Percentiles rank a stretch among this genome's conserved stretches.
Conservation (phyloP, 2,329 filamentous ascomycete species). For the Stemphylium lycopersici region DNA sequence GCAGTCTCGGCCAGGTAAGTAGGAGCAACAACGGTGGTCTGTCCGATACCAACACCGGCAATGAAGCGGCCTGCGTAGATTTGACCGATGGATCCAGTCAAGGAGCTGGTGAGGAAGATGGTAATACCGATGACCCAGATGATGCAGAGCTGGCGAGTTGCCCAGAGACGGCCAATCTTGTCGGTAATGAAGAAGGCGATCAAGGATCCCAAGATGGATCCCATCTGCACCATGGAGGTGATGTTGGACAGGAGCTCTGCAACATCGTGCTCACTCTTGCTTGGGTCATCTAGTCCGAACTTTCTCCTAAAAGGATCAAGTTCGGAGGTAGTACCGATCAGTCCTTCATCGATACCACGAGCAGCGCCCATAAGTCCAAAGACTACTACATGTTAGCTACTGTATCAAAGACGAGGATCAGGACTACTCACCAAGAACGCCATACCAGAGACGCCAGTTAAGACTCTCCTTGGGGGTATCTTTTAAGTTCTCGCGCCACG, state of each 20-base stretch:
- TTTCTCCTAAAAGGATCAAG: slow-evolving; percentile 44
- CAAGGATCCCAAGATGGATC: slow-evolving; percentile 73
- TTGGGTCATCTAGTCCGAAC: slow-evolving; percentile 45
- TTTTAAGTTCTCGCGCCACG: slow-evolving; percentile 56
- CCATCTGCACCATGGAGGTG: slow-evolving; percentile 81
- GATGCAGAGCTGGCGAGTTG: slow-evolving; percentile 50
- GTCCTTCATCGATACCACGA: slow-evolving; percentile 78
- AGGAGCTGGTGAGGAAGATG: slow-evolving; percentile 48
- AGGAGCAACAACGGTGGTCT: slow-evolving; percentile 71
- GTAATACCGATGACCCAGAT: slow-evolving; percentile 51
- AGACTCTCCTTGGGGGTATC: slow-evolving; percentile 72
- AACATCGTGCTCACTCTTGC: slow-evolving; percentile 35
- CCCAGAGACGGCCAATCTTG: slow-evolving; percentile 52
- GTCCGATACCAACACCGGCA: slow-evolving; percentile 69
- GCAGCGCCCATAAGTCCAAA: slow-evolving; percentile 79
- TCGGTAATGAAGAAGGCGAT: slow-evolving; percentile 61
- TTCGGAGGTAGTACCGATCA: slow-evolving; percentile 70
- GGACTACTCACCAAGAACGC: slow-evolving; percentile 59
- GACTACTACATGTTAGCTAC: slow-evolving; percentile 29
- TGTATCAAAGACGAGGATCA: background rate
- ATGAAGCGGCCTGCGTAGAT: slow-evolving; percentile 72
- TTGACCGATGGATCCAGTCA: slow-evolving; percentile 50
- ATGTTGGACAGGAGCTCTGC: slow-evolving; percentile 64
- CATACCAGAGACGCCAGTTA: slow-evolving; percentile 81
- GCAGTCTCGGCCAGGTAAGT: slow-evolving; percentile 77